Base-by-base conservation (phyloP, 2,329 filamentous ascomycete genomes). In the Talaromyces pinophilus region DNA sequence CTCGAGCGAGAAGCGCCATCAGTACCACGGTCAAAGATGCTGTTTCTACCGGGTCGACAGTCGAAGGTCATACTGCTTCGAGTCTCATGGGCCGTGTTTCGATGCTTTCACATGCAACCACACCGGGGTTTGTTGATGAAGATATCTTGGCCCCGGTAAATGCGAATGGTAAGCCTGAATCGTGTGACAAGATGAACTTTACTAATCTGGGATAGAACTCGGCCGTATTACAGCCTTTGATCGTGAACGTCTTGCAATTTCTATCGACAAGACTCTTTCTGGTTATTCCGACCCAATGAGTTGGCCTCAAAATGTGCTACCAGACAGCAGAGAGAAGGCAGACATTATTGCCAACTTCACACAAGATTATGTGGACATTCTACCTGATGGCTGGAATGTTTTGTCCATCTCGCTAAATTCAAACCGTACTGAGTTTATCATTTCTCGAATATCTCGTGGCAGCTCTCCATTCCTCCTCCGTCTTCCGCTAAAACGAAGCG, bases 351-450 rank as follows among this genome's bases (percentile, higher is more conserved):
- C 82, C 52, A 82, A 83, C 30, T 96, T 97, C 72, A 91, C 94
- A 75, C 84, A 85, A 69, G 87, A 93, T 55, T 97, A 93, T 71
- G 85, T 97, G 61, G 91, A 97, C 73, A 90, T 94, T 60, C 88
- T 99, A 5, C 96, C 95, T 0, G 80, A 83, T 46, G 83, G 85
- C 6, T 99, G 95, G 95, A 92, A 88, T 57, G 90, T 93, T 1
- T 82, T 99, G 10, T 98, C 93, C 0, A 81, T 99, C 54, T 91
- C 91, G 0, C 79, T 99, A 17, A 95, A 91, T 73, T 91, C 96
- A 63, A 90, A 89, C 70, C 86, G 85, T 46, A 90, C 92, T 64
- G 95, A 98, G 74, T 85, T 99, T 4, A 93, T 92, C 71, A 89
- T 98, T 69, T 93, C 92, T n/a, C 92, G 92, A 72, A 87, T 97